Conservation (phyloP, 176 grass and related monocot genomes). For the Juncus inflexus region DNA sequence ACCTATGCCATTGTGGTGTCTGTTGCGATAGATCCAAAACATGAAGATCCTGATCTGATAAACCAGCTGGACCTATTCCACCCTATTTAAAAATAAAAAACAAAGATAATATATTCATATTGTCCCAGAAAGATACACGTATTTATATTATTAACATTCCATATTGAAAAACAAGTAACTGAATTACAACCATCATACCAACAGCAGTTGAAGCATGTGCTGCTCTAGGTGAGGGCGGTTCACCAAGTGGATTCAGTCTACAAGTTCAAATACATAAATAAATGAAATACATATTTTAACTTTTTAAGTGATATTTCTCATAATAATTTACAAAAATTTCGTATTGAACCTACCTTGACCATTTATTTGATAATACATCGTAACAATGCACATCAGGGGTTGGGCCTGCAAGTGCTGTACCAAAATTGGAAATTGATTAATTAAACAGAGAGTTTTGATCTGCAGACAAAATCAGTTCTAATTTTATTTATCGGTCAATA, state of each 20-base stretch:
- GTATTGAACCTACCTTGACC: conserved; percentile 65
- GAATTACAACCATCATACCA: conserved; percentile 99
- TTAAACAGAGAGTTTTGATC: too few relatives aligned
- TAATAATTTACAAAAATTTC: conserved; percentile 27
- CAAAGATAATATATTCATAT: too few relatives aligned
- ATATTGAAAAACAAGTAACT: conserved; percentile 41
- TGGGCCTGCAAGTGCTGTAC: conserved; percentile 82
- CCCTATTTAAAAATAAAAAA: conserved; percentile 36
- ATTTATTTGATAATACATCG: conserved; percentile 82
- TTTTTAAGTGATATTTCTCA: conserved; percentile 15
- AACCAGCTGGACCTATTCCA: conserved; percentile 97
- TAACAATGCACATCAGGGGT: conserved; percentile 99
- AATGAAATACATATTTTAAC: not conserved
- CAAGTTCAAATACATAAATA: conserved; percentile 8
- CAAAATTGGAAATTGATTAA: conserved; percentile 26
- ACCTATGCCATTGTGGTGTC: conserved; percentile 93
- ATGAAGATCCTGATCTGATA: conserved; percentile 97
- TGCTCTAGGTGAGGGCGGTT: conserved; percentile 95
- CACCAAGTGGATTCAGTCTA: conserved; percentile 87
- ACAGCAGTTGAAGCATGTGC: conserved; percentile 97
- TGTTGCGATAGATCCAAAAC: conserved; percentile 97
- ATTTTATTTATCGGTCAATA: too few relatives aligned
- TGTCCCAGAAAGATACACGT: not conserved
- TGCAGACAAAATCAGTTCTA: too few relatives aligned
- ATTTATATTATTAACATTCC: not conserved